Evolutionary conservation across 2,329 filamentous ascomycete genomes (phyloP).

Genomic region (Cladosporium sp.): DNA sequence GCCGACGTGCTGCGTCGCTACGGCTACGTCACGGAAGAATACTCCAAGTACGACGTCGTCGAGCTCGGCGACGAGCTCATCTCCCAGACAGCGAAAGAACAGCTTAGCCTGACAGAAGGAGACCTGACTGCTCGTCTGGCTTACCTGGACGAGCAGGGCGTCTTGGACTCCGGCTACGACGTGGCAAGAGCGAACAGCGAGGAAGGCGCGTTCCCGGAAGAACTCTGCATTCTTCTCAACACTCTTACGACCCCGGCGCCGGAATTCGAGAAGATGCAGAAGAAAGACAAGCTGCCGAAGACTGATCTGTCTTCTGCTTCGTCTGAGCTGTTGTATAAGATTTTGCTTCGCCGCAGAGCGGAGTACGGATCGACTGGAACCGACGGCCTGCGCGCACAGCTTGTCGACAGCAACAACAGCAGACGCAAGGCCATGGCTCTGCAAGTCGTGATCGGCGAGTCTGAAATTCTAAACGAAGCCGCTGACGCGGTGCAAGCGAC

Average conservation of each 20-base stretch:
- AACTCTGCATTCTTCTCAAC: conserved; percentile 47
- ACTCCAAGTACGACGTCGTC: conserved; percentile 77
- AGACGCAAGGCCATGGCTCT: conserved; percentile 56
- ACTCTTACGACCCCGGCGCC: conserved; percentile 43
- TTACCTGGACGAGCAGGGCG: conserved; percentile 61
- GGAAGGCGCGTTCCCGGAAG: conserved; percentile 42
- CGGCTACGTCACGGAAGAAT: conserved; percentile 79
- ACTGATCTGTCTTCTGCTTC: conserved; percentile 35
- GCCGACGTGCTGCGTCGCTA: conserved; percentile 82
- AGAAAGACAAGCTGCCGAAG: conserved; percentile 47
- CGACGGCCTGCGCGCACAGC: conserved; percentile 6
- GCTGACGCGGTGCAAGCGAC: conserved; percentile 27
- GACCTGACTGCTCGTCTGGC: conserved; percentile 39
- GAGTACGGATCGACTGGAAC: conserved; percentile 29
- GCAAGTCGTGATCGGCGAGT: conserved; percentile 70
- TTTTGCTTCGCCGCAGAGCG: conserved; percentile 35
- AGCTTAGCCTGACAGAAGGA: conserved; percentile 19
- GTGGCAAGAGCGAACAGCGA: conserved; percentile 39
- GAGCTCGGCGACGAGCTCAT: conserved; percentile 69
- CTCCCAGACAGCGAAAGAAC: conserved; percentile 43
- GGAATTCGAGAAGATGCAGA: conserved; percentile 44
- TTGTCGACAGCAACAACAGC: background rate
- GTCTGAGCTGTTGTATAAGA: conserved; percentile 41
- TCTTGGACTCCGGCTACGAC: conserved; percentile 74
- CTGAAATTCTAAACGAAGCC: conserved; percentile 62